Evolutionary conservation across 805 yeast species (phyloP).

Genomic region (Hemisphaericaspora nanyangensis): DNA sequence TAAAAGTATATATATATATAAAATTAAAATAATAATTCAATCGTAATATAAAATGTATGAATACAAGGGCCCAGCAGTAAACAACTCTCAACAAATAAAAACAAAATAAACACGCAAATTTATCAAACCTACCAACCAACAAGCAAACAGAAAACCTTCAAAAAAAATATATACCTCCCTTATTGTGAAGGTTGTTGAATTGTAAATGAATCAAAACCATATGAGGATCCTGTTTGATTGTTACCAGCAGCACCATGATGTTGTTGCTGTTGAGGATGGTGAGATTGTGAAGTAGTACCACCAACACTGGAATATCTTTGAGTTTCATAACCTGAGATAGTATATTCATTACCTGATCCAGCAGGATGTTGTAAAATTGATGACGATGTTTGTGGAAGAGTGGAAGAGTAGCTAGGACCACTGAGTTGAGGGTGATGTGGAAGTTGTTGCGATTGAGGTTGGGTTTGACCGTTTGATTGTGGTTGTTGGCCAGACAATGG

Average conservation of each 20-base stretch:
- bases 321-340: constrained; percentile 2
- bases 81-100: too few species aligned
- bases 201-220: constrained; percentile 1
- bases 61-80: too few species aligned
- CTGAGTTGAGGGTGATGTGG: constrained; percentile 1
- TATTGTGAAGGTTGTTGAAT: constrained; percentile 5
- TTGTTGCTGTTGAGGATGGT: constrained; percentile 8
- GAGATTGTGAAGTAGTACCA: constrained; percentile 1
- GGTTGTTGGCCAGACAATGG: constrained; percentile 22
- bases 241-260: background rate
- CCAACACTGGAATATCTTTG: constrained; percentile 2
- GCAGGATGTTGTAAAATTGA: constrained; percentile 7
- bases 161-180: too few species aligned
- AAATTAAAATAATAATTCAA: too few species aligned
- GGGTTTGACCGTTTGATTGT: too few species aligned
- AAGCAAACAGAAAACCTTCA: too few species aligned
- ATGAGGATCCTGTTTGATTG: background rate
- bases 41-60: too few species aligned
- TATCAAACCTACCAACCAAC: too few species aligned
- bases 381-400: constrained; percentile 3
- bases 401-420: constrained; percentile 4
- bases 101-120: too few species aligned
- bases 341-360: constrained; percentile 9
- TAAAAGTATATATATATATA: too few species aligned
- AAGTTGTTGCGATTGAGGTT: constrained; percentile 9